A percentile compares a stretch with the other conserved stretches of the same genome.
These are phyloP conservation scores for Cystofilobasidium macerans DNA, from an alignment of 768 basidiomycete species.

Conservation along the genomic window DNA sequence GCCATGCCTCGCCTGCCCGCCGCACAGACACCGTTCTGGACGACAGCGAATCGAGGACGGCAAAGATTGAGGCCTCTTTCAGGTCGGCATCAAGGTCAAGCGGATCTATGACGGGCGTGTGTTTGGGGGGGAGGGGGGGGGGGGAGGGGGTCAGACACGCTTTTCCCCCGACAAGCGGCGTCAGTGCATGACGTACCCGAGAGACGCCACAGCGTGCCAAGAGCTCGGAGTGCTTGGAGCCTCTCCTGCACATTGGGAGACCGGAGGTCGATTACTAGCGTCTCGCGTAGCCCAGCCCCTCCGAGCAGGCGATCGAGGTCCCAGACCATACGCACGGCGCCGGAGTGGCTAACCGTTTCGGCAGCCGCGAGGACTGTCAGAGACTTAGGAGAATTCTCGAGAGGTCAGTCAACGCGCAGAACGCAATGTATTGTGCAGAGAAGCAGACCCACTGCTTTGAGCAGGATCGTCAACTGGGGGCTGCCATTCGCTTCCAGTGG, in stretches of 20 bases:
- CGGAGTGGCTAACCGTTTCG: slow-evolving; percentile 61
- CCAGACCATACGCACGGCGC: slow-evolving; percentile 76
- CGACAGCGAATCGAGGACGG: slow-evolving; percentile 70
- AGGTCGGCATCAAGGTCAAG: not conserved
- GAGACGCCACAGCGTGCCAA: slow-evolving; percentile 84
- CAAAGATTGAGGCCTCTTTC: slow-evolving; percentile 47
- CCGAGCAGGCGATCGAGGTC: slow-evolving; percentile 50
- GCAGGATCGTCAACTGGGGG: slow-evolving; percentile 38
- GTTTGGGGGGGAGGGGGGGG: not conserved
- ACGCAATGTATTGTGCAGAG: not conserved
- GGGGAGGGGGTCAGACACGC: no score
- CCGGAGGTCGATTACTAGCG: slow-evolving; percentile 61
- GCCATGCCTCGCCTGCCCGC: slow-evolving; percentile 87
- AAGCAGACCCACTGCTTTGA: not conserved
- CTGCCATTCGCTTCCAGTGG: slow-evolving; percentile 50
- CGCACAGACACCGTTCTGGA: slow-evolving; percentile 62
- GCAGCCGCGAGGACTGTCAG: slow-evolving; percentile 54
- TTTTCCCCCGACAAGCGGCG: no score
- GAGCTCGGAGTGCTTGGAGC: slow-evolving; percentile 64
- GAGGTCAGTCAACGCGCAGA: not conserved
- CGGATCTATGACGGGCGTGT: not conserved
- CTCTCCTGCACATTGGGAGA: slow-evolving; percentile 45
- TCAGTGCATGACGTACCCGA: no score
- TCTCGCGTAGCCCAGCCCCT: slow-evolving; percentile 61
- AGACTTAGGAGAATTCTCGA: no score